phyloP scores from a whole-genome alignment of 148 eudicot species.

The Rhododendron molle region DNA sequence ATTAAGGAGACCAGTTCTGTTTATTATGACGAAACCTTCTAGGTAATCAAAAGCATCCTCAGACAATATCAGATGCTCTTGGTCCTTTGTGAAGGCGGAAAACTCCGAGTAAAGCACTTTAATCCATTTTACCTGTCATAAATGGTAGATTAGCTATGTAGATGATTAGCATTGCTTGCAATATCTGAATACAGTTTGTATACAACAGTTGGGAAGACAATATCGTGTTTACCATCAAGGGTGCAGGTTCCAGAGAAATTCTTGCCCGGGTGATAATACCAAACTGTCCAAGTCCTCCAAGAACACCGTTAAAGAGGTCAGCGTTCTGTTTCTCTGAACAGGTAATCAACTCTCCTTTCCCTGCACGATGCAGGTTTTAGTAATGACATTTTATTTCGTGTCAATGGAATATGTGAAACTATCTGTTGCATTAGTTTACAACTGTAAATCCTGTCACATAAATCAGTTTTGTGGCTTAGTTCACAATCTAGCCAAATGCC shows the following conservation, averaged over 20 bases:
- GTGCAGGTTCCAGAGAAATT: slow-evolving; percentile 76
- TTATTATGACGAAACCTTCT: slow-evolving; percentile 88
- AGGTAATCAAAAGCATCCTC: slow-evolving; percentile 66
- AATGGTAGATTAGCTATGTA: neutral
- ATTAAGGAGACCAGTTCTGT: slow-evolving; percentile 73
- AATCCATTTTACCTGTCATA: slow-evolving; percentile 90
- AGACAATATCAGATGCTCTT: slow-evolving; percentile 72
- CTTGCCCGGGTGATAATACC: slow-evolving; percentile 85
- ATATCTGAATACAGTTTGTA: neutral
- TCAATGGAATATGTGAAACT: neutral
- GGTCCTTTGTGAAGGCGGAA: slow-evolving; percentile 65
- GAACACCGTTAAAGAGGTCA: slow-evolving; percentile 81
- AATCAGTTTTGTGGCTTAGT: neutral
- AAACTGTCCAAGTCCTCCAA: slow-evolving; percentile 95
- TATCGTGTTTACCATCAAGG: slow-evolving; percentile 43
- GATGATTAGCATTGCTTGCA: neutral
- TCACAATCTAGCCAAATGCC: neutral
- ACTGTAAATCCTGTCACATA: neutral
- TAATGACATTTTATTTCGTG: neutral
- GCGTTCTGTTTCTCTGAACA: slow-evolving; percentile 68
- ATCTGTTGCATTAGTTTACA: neutral
- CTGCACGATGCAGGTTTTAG: slow-evolving; percentile 32
- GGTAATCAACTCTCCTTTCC: slow-evolving; percentile 66
- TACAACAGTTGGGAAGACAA: neutral
- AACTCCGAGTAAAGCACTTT: slow-evolving; percentile 81